phyloP scores from a whole-genome alignment of 495 filamentous ascomycete genomes.

The Penicillium psychrofluorescens region DNA sequence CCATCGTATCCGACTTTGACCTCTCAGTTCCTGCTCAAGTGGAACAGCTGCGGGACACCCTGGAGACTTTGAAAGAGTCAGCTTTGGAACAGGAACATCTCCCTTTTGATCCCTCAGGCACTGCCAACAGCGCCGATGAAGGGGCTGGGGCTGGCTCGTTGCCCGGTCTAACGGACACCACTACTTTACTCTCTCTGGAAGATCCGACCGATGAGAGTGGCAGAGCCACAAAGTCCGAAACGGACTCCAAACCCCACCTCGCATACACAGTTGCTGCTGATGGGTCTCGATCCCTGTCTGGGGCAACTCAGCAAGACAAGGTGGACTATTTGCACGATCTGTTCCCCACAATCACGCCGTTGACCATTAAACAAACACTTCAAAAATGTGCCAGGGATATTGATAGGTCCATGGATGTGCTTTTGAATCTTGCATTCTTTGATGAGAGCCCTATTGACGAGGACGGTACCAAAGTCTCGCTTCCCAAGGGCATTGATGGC shows the following conservation, averaged over 20 bases:
- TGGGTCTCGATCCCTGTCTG: conserved; percentile 33
- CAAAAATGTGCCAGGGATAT: conserved; percentile 57
- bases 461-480: conserved; percentile 29
- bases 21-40: conserved; percentile 41
- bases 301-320: conserved; percentile 50
- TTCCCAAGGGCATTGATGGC: conserved; percentile 71
- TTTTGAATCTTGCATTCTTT: conserved; percentile 70
- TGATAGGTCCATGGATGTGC: conserved; percentile 67
- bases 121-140: conserved; percentile 5
- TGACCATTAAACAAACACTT: conserved; percentile 57
- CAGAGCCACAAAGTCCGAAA: not conserved
- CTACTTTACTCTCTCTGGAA: too few relatives aligned
- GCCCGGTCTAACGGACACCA: too few relatives aligned
- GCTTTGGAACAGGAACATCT: conserved; percentile 59
- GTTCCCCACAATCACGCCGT: conserved; percentile 58
- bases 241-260: not conserved
- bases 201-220: not conserved
- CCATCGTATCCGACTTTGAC: conserved; percentile 62
- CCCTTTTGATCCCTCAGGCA: conserved; percentile 74
- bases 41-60: conserved; percentile 38
- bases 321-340: conserved; percentile 51
- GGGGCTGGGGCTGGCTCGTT: too few relatives aligned
- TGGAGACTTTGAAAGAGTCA: conserved; percentile 51
- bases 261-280: conserved; percentile 26
- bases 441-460: conserved; percentile 40